Base-by-base conservation (phyloP, 139 green algal genomes). In the Tetradesmus obliquus region DNA sequence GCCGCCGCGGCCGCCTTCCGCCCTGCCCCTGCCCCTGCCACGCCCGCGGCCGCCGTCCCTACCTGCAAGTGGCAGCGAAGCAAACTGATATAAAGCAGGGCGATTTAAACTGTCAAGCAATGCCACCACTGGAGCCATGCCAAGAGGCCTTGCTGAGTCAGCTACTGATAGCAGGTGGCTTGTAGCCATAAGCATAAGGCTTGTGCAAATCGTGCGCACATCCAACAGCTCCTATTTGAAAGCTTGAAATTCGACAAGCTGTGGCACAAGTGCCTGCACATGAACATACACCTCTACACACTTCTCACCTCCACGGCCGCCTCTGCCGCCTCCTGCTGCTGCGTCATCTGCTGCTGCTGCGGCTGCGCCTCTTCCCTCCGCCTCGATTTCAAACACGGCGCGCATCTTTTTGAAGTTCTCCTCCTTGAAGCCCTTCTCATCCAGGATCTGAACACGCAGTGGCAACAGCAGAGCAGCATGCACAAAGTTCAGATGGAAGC, bases 361-460 rank as follows among this genome's bases (percentile, higher is more conserved):
- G 22, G 84, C 84, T 20, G 72, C 5, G 3, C 55, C 84, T 53
- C 54, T 79, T 19, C 10, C 79, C n/a, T 54, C 76, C 10, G 32
- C 76, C 57, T 86, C 76, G 22, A 87, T 69, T 0, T 79, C 76
- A 71, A 62, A 82, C 32, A 87, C 79, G 54, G 66, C 76, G 32
- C 88, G 76, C 89, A 85, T 89, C 82, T 96, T 95, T 2, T 89
- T 81, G 84, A 98, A 98, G 92, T 98, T 98, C 24, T 96, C 93
- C 4, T 94, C 92, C 79, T 93, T 94, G 93, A 99, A 98, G 24
- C 94, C 95, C 15, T 90, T 85, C 88, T 98, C 95, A 84, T 98
- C 96, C 82, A 96, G 92, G 60, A 98, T 87, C 95, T 97, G 89
- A 15, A 66, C 2, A 72, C 4, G 12, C 10, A 86, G 1, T 20